Conservation (phyloP, 2,329 filamentous ascomycete genomes). For the Blastomyces parvus region DNA sequence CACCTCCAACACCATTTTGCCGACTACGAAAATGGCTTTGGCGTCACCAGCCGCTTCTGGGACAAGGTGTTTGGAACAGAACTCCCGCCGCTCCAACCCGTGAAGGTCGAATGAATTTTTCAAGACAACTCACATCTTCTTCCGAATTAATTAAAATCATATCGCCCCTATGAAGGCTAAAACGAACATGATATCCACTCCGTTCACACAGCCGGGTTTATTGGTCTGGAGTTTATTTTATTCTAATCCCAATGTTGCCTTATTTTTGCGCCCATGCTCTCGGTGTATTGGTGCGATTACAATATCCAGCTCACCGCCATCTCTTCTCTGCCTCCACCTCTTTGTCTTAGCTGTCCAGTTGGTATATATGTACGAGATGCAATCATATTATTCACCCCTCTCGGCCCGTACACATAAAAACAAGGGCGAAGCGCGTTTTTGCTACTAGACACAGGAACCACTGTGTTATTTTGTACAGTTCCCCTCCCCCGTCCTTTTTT, state of each 20-base stretch:
- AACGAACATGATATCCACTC: background rate
- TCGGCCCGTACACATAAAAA: background rate
- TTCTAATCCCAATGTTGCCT: background rate
- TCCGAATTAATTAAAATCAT: background rate
- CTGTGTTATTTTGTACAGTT: background rate
- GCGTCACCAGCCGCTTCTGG: conserved; percentile 95
- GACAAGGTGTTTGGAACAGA: conserved; percentile 86
- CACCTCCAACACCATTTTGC: conserved; percentile 96
- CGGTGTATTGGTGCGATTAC: background rate
- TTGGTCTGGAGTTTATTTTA: background rate
- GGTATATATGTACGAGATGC: background rate
- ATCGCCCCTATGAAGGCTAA: background rate
- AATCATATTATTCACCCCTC: background rate
- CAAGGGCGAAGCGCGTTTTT: background rate
- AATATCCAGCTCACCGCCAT: background rate
- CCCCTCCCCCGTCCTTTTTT: background rate
- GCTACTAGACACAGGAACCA: too few relatives aligned
- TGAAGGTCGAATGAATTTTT: conserved; percentile 28
- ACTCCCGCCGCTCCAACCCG: conserved; percentile 41
- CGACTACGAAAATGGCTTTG: conserved; percentile 95
- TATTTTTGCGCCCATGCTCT: background rate
- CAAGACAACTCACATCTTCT: background rate
- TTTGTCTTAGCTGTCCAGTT: background rate
- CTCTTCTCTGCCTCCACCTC: background rate
- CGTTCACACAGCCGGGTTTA: background rate